Conservation (phyloP, 352 stramenopile species). For the Globisporangium abappressorium region DNA sequence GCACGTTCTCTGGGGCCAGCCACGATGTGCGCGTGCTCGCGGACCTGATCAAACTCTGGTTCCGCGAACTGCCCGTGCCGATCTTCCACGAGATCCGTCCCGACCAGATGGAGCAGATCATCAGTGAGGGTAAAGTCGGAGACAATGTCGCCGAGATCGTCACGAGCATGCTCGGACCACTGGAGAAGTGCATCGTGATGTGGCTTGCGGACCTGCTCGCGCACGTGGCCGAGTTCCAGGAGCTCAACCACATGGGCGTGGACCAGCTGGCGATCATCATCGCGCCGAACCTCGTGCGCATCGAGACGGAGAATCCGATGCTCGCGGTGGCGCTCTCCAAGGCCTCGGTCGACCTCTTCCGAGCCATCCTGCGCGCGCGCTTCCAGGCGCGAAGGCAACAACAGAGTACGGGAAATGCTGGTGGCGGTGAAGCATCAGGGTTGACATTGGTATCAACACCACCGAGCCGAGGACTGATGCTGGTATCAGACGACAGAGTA, state of each 20-base stretch:
- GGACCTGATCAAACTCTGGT: slow-evolving; percentile 90
- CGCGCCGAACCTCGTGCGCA: slow-evolving; percentile 84
- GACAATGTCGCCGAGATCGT: slow-evolving; percentile 40
- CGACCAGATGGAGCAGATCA: slow-evolving; percentile 62
- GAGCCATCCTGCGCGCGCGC: slow-evolving; percentile 42
- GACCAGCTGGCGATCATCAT: slow-evolving; percentile 90
- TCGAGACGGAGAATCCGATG: slow-evolving; percentile 84
- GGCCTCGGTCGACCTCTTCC: slow-evolving; percentile 78
- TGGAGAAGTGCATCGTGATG: slow-evolving; percentile 62
- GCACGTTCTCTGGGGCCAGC: slow-evolving; percentile 54
- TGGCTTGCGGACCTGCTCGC: slow-evolving; percentile 86
- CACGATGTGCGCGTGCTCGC: slow-evolving; percentile 83
- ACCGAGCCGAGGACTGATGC: not conserved
- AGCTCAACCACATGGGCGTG: slow-evolving; percentile 86
- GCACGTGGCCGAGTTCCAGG: slow-evolving; percentile 64
- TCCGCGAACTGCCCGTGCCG: slow-evolving; percentile 78
- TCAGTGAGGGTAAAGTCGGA: slow-evolving; percentile 8
- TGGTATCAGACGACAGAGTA: not conserved
- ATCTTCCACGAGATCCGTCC: slow-evolving; percentile 78
- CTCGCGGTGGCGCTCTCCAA: slow-evolving; percentile 84
- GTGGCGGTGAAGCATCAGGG: not conserved
- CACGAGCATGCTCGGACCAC: slow-evolving; percentile 38
- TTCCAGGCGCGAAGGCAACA: slow-evolving; percentile 21
- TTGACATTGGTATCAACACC: slow-evolving; percentile 7
- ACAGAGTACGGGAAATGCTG: not conserved